These are phyloP conservation scores for Capsicum chinense DNA, from an alignment of 257 asterid species.

Conservation along the genomic window DNA sequence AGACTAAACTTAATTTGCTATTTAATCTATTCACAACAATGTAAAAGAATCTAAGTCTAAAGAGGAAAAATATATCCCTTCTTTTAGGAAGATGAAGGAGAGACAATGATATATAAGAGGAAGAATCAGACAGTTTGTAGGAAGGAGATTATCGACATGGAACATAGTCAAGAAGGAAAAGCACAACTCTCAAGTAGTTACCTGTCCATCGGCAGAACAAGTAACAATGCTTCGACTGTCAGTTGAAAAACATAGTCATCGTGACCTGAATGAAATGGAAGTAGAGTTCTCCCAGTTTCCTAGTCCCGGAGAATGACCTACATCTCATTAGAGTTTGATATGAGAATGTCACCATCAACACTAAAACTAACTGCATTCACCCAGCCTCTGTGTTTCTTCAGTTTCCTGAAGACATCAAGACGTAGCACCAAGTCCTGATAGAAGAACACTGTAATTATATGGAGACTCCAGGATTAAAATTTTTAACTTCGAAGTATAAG, in stretches of 20 bases:
- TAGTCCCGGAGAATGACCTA: slow-evolving; percentile 85
- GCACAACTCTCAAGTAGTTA: slow-evolving; percentile 33
- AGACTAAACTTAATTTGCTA: not conserved
- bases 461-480: not conserved
- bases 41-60: not conserved
- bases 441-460: not conserved
- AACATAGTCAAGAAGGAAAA: not conserved
- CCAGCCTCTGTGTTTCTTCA: slow-evolving; percentile 76
- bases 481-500: not conserved
- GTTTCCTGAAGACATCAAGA: slow-evolving; percentile 63
- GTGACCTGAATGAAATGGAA: slow-evolving; percentile 76
- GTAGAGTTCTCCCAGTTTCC: slow-evolving; percentile 67
- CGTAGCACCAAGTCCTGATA: slow-evolving; percentile 78
- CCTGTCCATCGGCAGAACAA: slow-evolving; percentile 96
- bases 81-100: not conserved
- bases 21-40: not conserved
- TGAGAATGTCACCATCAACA: slow-evolving; percentile 67
- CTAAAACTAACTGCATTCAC: slow-evolving; percentile 85
- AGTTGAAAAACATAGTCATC: slow-evolving; percentile 69
- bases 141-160: not conserved
- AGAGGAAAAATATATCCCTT: not conserved
- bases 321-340: slow-evolving; percentile 83
- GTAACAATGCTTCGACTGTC: slow-evolving; percentile 76
- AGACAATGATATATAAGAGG: not conserved
- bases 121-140: not conserved